phyloP scores from a whole-genome alignment of 495 filamentous ascomycete species.

The Penicillium longicatenatum region DNA sequence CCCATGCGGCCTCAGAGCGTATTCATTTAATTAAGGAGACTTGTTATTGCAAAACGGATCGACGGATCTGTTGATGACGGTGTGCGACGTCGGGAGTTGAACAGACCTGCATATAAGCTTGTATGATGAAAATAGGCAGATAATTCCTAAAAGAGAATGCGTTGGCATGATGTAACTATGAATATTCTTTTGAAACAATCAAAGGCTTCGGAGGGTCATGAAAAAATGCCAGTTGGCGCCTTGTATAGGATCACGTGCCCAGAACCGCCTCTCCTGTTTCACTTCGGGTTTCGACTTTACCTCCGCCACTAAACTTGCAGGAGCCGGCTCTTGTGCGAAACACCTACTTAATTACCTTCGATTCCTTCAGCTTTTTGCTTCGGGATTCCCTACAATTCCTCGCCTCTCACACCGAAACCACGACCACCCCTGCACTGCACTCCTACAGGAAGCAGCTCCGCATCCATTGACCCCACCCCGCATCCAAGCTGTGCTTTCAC shows the following conservation, averaged over 20 bases:
- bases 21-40: not conserved
- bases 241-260: slow-evolving; percentile 21
- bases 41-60: not conserved
- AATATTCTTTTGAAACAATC: not conserved
- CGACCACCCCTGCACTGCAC: not conserved
- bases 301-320: slow-evolving; percentile 12
- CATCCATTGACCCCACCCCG: slow-evolving; percentile 25
- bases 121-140: too few relatives aligned
- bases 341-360: slow-evolving; percentile 3
- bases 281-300: slow-evolving; percentile 5
- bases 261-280: slow-evolving; percentile 11
- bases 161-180: too few relatives aligned
- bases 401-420: not conserved
- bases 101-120: not conserved
- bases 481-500: slow-evolving; percentile 22
- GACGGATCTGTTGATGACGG: not conserved
- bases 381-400: not conserved
- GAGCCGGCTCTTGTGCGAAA: slow-evolving; percentile 28
- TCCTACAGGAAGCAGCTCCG: slow-evolving; percentile 22
- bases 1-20: not conserved
- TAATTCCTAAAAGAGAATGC: too few relatives aligned
- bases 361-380: not conserved
- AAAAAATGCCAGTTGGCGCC: not conserved
- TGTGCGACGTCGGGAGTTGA: too few relatives aligned
- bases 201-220: not conserved